A percentile compares a stretch with the other conserved stretches of the same genome.
These are phyloP conservation scores for Lactarius tabidus DNA, from an alignment of 768 basidiomycete genomes.

Conservation along the genomic window DNA sequence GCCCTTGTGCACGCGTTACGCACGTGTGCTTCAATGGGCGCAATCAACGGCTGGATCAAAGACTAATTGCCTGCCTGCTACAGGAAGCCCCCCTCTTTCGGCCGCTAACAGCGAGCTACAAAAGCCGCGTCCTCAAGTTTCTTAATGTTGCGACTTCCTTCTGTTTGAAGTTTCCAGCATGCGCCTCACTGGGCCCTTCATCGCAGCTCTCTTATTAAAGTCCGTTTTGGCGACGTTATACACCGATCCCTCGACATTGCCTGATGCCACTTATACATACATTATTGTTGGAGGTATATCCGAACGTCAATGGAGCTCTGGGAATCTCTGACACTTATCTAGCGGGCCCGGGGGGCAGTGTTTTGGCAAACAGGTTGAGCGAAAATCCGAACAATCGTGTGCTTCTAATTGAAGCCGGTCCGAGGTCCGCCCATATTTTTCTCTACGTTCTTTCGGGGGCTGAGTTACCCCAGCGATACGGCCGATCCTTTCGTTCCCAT, in stretches of 20 bases:
- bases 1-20: no score
- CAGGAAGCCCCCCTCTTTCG: background rate
- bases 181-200: background rate
- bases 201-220: background rate
- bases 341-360: conserved; percentile 24
- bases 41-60: no score
- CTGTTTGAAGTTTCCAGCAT: background rate
- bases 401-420: conserved; percentile 26
- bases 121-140: background rate
- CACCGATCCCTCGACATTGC: background rate
- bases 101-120: background rate
- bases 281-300: conserved; percentile 16
- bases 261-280: background rate
- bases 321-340: background rate
- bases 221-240: background rate
- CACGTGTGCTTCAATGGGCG: no score
- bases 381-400: conserved; percentile 18
- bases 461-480: background rate
- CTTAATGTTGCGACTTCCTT: background rate
- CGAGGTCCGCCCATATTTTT: conserved; percentile 27
- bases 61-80: no score
- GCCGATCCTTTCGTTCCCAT: background rate
- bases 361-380: conserved; percentile 24
- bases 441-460: background rate
- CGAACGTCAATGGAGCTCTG: background rate